Base-by-base conservation (phyloP, 1,284 basidiomycete species). In the Naganishia sp. region DNA sequence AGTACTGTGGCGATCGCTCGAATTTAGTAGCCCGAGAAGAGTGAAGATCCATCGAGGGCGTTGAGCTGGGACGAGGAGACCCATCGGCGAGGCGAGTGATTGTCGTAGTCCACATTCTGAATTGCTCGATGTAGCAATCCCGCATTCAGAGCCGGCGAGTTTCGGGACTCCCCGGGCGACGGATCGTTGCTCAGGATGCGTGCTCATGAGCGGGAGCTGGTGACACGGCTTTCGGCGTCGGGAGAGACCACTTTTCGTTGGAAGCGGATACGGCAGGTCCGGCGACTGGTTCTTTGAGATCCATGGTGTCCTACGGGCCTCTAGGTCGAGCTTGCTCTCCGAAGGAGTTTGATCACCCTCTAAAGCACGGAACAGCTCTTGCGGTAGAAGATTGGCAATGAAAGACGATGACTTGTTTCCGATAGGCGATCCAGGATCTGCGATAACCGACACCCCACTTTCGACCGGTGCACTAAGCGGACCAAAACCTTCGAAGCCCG, bases 401-500 rank as follows among this genome's bases (percentile, higher is more conserved):
- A 80, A 79, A n/a, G 78, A 78, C 3, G 77, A 72, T 2, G 77
- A 78, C 60, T 79, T 77, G 21, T 72, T 72, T 15, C 77, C 76
- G 48, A 73, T 75, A 4, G 79, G 78, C 50, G 80, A 81, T 9
- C 78, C 76, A 6, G 73, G 72, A 60, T 80, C 79, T 43, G 63
- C 65, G 15, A 45, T 39, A 18, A 55, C 65, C 39, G 44, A 48
- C 50, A 44, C 64, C n/a, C 28, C 21, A 10, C 33, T 36, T 33
- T 64, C 44, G 13, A 63, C 21, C 25, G 63, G 44, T 23, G 54
- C 68, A 13, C 72, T 67, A 7, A 75, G 74, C 2, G 79, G 79
- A 28, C 79, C 79, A 71, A 81, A 81, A 67, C 78, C 78, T 57
- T 81, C 79, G 63, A 80, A 81, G 0, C 78, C 78, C 48, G 73